These are phyloP conservation scores for Saturnispora diversa DNA, from an alignment of 805 yeast genomes.

Conservation along the genomic window DNA sequence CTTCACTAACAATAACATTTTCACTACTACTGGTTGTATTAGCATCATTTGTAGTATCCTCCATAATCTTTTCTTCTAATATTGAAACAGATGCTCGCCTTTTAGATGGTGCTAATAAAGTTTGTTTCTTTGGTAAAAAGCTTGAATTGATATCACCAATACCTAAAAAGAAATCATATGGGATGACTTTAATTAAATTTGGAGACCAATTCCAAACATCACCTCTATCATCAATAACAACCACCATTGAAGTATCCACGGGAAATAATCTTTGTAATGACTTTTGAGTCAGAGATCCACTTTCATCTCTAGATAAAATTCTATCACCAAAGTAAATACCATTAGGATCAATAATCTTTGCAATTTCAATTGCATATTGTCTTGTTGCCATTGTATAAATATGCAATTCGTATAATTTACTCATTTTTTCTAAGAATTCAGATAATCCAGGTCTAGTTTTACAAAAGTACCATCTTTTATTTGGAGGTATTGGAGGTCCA, in stretches of 20 bases:
- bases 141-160: slow-evolving; percentile 95
- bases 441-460: slow-evolving; percentile 82
- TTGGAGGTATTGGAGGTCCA: slow-evolving; percentile 52
- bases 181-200: slow-evolving; percentile 84
- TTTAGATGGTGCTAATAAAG: slow-evolving; percentile 52
- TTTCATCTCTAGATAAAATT: slow-evolving; percentile 86
- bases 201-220: slow-evolving; percentile 99
- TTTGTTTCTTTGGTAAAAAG: slow-evolving; percentile 74
- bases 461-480: slow-evolving; percentile 82
- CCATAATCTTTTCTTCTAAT: slow-evolving; percentile 38
- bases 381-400: slow-evolving; percentile 98
- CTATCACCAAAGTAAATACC: slow-evolving; percentile 85
- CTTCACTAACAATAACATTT: slow-evolving; percentile 3
- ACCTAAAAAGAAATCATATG: slow-evolving; percentile 93
- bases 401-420: slow-evolving; percentile 75
- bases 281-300: slow-evolving; percentile 86
- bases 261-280: slow-evolving; percentile 85
- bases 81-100: slow-evolving; percentile 49
- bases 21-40: not conserved
- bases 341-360: slow-evolving; percentile 84
- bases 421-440: slow-evolving; percentile 58
- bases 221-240: slow-evolving; percentile 93
- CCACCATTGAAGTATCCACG: slow-evolving; percentile 93
- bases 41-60: slow-evolving; percentile 10
- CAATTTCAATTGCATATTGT: slow-evolving; percentile 83